These are phyloP conservation scores for Aspergillus steynii DNA, from an alignment of 495 filamentous ascomycete genomes.

Conservation along the genomic window DNA sequence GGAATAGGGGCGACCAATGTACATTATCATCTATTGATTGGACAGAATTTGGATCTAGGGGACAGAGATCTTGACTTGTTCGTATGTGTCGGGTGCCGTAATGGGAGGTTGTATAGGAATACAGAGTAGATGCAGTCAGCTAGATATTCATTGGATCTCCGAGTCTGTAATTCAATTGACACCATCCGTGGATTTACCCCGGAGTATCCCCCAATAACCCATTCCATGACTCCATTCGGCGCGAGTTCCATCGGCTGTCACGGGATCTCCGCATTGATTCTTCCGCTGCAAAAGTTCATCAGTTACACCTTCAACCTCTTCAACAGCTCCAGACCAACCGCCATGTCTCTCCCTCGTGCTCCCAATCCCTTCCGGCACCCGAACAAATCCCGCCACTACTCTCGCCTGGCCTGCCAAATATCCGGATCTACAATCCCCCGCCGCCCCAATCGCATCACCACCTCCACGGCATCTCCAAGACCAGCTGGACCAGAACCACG, in stretches of 20 bases:
- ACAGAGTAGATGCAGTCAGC: background rate
- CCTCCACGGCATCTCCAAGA: background rate
- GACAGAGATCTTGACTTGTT: slow-evolving; percentile 6
- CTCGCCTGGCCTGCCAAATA: background rate
- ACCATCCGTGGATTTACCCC: background rate
- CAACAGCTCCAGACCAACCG: background rate
- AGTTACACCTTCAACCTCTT: slow-evolving; percentile 14
- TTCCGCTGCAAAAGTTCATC: background rate
- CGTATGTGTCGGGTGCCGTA: background rate
- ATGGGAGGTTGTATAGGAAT: background rate
- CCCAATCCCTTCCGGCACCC: background rate
- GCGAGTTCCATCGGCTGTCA: background rate
- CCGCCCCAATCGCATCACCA: background rate
- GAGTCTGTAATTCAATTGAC: background rate
- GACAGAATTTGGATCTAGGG: slow-evolving; percentile 34
- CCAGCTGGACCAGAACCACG: slow-evolving; percentile 1
- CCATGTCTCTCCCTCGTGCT: slow-evolving; percentile 8
- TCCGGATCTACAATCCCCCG: background rate
- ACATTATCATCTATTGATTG: slow-evolving; percentile 47
- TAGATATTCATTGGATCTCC: background rate
- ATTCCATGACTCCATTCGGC: background rate
- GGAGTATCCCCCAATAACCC: background rate
- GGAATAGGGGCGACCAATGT: slow-evolving; percentile 38
- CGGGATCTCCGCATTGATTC: background rate
- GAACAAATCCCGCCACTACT: background rate